Evolutionary conservation across 1,139 yeast genomes (phyloP).

Genomic region (Geotrichum siamense): DNA sequence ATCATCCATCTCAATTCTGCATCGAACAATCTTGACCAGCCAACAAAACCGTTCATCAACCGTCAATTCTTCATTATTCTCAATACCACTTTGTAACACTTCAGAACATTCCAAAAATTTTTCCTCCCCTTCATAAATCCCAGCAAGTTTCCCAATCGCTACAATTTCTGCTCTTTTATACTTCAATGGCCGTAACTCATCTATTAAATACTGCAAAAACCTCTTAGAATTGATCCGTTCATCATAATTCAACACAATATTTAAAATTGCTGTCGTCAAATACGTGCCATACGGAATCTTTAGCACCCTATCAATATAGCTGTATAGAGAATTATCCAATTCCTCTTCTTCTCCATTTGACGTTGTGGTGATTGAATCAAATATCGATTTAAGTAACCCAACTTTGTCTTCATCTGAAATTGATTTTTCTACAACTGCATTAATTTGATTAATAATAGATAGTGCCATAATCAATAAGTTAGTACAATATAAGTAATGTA

Average conservation of each 20-base stretch:
- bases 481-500: no score
- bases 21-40: conserved; percentile 31
- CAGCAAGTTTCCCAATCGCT: conserved; percentile 29
- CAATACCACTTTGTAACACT: conserved; percentile 27
- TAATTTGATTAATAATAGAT: no score
- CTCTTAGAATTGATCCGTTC: conserved; percentile 3
- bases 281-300: conserved; percentile 17
- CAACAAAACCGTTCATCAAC: conserved; percentile 28
- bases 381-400: conserved; percentile 3
- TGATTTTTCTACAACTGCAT: no score
- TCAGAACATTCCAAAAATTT: conserved; percentile 28
- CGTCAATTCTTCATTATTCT: conserved; percentile 24
- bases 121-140: conserved; percentile 25
- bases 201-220: conserved; percentile 18
- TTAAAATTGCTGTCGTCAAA: conserved; percentile 10
- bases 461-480: no score
- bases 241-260: neutral
- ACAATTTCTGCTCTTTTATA: conserved; percentile 8
- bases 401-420: conserved; percentile 11
- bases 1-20: conserved; percentile 32
- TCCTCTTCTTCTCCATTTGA: neutral
- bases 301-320: conserved; percentile 13
- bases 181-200: conserved; percentile 20
- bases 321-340: no score
- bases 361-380: neutral